Evolutionary conservation across 2,329 filamentous ascomycete genomes (phyloP).

Genomic region (Colletotrichum gloeosporioides): DNA sequence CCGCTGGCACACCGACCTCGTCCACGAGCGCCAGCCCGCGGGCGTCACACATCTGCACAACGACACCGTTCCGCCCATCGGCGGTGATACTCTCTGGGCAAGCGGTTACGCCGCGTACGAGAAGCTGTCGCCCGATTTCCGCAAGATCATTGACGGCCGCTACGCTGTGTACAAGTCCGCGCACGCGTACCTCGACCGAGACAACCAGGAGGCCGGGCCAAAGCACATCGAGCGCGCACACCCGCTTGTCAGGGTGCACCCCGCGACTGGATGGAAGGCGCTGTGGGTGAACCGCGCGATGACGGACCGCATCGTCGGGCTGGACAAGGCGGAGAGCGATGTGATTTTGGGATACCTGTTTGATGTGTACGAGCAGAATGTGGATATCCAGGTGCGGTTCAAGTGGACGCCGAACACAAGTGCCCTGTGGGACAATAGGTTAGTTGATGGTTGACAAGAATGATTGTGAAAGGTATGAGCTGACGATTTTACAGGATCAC

Average conservation of each 20-base stretch:
- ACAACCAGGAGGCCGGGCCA: constrained; percentile 64
- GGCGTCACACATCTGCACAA: constrained; percentile 75
- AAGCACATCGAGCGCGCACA: constrained; percentile 72
- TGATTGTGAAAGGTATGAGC: not conserved
- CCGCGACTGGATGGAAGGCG: constrained; percentile 76
- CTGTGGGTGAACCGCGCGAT: constrained; percentile 75
- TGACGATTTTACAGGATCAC: constrained; percentile 56
- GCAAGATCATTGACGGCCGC: constrained; percentile 72
- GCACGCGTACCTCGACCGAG: constrained; percentile 70
- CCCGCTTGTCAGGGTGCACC: constrained; percentile 73
- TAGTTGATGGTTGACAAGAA: constrained; percentile 20
- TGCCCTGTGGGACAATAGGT: constrained; percentile 75
- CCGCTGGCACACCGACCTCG: constrained; percentile 73
- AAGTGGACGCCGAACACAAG: constrained; percentile 72
- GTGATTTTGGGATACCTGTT: constrained; percentile 70
- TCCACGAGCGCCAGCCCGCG: constrained; percentile 73
- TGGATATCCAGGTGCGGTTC: constrained; percentile 76
- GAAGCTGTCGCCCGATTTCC: constrained; percentile 74
- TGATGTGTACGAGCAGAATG: constrained; percentile 71
- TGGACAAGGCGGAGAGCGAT: constrained; percentile 74
- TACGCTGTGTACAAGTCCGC: constrained; percentile 70
- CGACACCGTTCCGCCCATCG: constrained; percentile 67
- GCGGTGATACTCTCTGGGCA: constrained; percentile 77
- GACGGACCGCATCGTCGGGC: constrained; percentile 71
- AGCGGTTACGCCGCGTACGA: constrained; percentile 75